phyloP scores from a whole-genome alignment of 352 stramenopile genomes.

The Phytophthora meadii region DNA sequence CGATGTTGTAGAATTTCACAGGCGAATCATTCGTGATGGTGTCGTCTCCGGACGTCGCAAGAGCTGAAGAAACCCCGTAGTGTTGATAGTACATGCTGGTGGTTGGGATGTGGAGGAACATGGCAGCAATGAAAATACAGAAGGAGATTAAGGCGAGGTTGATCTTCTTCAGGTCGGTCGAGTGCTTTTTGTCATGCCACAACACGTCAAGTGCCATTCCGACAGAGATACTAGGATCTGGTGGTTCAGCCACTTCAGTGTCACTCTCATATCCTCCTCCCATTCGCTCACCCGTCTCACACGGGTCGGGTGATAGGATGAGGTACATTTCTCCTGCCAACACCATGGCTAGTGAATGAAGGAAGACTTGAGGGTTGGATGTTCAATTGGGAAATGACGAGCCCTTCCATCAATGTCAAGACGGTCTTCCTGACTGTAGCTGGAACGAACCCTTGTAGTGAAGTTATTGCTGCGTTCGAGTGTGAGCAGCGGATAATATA shows the following conservation, averaged over 20 bases:
- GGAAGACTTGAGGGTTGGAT: conserved; percentile 11
- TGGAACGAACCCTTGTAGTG: conserved; percentile 6
- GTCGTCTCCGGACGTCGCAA: conserved; percentile 52
- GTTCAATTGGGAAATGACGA: conserved; percentile 8
- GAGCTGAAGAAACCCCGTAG: conserved; percentile 36
- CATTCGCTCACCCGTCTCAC: conserved; percentile 17
- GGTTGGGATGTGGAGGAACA: conserved; percentile 53
- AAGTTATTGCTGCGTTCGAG: conserved; percentile 1
- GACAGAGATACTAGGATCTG: conserved; percentile 16
- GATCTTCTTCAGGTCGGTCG: conserved; percentile 44
- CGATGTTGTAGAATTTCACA: conserved; percentile 58
- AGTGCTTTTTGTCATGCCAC: conserved; percentile 51
- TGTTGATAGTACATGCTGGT: conserved; percentile 41
- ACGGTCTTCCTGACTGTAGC: background rate
- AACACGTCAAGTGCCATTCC: conserved; percentile 43
- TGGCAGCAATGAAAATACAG: conserved; percentile 46
- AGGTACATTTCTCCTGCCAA: conserved; percentile 37
- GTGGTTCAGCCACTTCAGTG: conserved; percentile 3
- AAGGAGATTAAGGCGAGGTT: conserved; percentile 46
- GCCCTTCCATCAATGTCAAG: background rate
- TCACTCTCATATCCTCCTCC: conserved; percentile 15
- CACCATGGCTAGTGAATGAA: conserved; percentile 11
- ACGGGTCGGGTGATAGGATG: conserved; percentile 30
- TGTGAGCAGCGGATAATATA: conserved; percentile 10
- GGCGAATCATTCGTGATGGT: conserved; percentile 45